phyloP scores from a whole-genome alignment of 306 rosid species.

The Cicer arietinum region DNA sequence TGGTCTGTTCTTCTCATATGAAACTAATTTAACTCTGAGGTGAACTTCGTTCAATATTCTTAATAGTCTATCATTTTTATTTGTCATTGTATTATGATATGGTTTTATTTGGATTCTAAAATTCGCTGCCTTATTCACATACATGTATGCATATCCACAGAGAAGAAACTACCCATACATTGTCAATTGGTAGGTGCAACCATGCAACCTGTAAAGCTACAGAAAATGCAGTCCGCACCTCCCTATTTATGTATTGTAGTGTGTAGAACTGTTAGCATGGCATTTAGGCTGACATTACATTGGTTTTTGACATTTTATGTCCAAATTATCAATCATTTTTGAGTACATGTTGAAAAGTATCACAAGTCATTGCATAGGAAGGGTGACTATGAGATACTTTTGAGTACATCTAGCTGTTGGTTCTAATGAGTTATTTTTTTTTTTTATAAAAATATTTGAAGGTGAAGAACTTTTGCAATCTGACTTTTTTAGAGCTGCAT shows the following conservation, averaged over 20 bases:
- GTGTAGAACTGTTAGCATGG: constrained; percentile 16
- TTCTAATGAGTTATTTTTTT: constrained; percentile 17
- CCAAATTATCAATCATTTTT: background rate
- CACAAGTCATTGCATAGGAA: background rate
- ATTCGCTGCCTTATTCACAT: constrained; percentile 22
- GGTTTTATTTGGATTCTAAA: constrained; percentile 31
- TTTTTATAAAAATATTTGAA: background rate
- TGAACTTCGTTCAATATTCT: constrained; percentile 52
- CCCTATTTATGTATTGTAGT: background rate
- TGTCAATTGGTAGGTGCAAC: constrained; percentile 10
- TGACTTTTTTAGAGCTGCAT: too few relatives aligned
- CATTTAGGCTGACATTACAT: constrained; percentile 15
- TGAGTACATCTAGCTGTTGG: constrained; percentile 11
- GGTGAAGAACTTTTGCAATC: background rate
- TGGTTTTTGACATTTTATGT: constrained; percentile 22
- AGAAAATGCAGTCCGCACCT: constrained; percentile 5
- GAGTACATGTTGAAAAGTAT: constrained; percentile 34
- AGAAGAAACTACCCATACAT: constrained; percentile 41
- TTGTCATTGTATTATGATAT: constrained; percentile 30
- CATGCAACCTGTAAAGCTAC: constrained; percentile 29
- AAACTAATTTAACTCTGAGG: constrained; percentile 92
- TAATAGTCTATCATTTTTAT: constrained; percentile 32
- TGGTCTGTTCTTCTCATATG: constrained; percentile 91
- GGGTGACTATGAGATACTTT: constrained; percentile 1
- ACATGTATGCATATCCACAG: background rate